These are phyloP conservation scores for Macrocybe gigantea DNA, from an alignment of 768 basidiomycete genomes.

Conservation along the genomic window DNA sequence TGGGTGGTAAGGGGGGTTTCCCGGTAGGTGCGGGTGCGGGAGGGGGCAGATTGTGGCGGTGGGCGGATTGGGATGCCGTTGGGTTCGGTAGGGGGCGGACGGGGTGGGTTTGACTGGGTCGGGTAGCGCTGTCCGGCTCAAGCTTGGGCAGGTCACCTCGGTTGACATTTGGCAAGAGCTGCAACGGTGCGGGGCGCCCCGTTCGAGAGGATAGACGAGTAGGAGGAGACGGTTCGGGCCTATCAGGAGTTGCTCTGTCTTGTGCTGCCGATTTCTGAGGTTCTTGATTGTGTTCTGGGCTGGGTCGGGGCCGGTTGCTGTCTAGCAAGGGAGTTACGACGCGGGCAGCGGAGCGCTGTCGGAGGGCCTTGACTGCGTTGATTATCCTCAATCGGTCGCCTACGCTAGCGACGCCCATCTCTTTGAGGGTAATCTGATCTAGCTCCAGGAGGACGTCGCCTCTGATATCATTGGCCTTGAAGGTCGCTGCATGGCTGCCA, in stretches of 20 bases:
- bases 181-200: constrained; percentile 76
- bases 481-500: constrained; percentile 56
- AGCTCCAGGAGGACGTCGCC: constrained; percentile 90
- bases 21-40: constrained; percentile 65
- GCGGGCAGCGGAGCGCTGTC: constrained; percentile 44
- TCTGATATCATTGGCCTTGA: constrained; percentile 84
- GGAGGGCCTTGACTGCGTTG: constrained; percentile 75
- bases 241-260: constrained; percentile 8
- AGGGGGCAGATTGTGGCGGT: constrained; percentile 46
- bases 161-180: constrained; percentile 49
- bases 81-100: constrained; percentile 35
- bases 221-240: constrained; percentile 19
- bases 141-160: constrained; percentile 68
- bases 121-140: constrained; percentile 54
- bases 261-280: constrained; percentile 1
- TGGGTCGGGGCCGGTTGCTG: constrained; percentile 9
- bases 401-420: constrained; percentile 85
- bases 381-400: constrained; percentile 89
- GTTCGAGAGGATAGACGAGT: constrained; percentile 33
- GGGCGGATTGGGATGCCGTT: constrained; percentile 22
- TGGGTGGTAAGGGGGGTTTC: constrained; percentile 55
- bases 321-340: constrained; percentile 15
- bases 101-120: constrained; percentile 27
- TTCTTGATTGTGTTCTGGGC: not conserved
- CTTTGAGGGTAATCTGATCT: constrained; percentile 80